These are phyloP conservation scores for Xylariaceae sp. DNA, from an alignment of 2,329 filamentous ascomycete species.

Conservation along the genomic window DNA sequence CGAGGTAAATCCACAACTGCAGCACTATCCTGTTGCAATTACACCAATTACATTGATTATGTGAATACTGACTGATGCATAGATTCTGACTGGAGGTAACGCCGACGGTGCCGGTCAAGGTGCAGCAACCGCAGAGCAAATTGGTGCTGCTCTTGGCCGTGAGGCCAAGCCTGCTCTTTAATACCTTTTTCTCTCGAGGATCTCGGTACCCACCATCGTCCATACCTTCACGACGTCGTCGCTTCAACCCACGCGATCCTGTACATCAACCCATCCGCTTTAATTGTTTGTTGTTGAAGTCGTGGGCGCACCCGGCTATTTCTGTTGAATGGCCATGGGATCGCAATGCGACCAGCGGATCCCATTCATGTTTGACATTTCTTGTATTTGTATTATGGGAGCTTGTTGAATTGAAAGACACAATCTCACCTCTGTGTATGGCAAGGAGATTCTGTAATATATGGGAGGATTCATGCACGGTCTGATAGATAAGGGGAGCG, in stretches of 20 bases:
- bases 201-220: too few relatives aligned
- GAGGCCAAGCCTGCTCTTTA: slow-evolving; percentile 49
- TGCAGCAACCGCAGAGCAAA: slow-evolving; percentile 42
- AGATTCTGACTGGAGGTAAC: slow-evolving; percentile 46
- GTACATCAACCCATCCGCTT: slow-evolving; percentile 7
- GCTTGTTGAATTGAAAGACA: slow-evolving; percentile 4
- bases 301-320: too few relatives aligned
- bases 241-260: not conserved
- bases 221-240: too few relatives aligned
- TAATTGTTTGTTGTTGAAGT: too few relatives aligned
- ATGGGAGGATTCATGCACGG: slow-evolving; percentile 4
- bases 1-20: slow-evolving; percentile 46
- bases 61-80: slow-evolving; percentile 3
- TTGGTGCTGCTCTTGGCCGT: slow-evolving; percentile 46
- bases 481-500: slow-evolving; percentile 9
- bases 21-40: too few relatives aligned
- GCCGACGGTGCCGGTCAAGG: slow-evolving; percentile 18
- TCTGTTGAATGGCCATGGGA: too few relatives aligned
- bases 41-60: not conserved
- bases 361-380: not conserved
- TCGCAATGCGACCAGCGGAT: too few relatives aligned
- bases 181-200: not conserved
- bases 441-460: not conserved
- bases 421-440: slow-evolving; percentile 19
- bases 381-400: slow-evolving; percentile 7